Base-by-base conservation (phyloP, 257 asterid genomes). In the Scutellaria galericulata region DNA sequence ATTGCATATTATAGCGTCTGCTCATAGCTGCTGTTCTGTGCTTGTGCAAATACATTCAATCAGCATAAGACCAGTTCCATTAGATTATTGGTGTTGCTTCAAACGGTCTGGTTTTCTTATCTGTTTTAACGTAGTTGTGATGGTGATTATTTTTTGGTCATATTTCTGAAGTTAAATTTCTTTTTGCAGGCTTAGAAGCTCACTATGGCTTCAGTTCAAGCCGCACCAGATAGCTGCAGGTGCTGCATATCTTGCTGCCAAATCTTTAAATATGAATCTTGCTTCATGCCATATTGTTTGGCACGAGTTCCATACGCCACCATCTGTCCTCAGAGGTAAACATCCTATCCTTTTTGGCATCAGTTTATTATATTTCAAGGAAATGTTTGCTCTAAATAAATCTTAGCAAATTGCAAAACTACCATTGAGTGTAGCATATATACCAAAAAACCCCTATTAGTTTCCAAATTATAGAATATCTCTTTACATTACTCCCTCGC, bases 141-240 rank as follows among this genome's bases (percentile, higher is more conserved):
- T 13, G 53, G 13, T 51, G 53, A 60, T 31, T 12, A 42, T 42
- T 13, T 50, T 46, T 1, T 31, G 37, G 40, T 46, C 64, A 22
- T 55, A 15, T 73, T 55, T 48, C 65, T 80, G 62, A 82, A 5
- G 56, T 42, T 55, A 8, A 35, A 10, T 52, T 64, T 39, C 18
- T 7, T 51, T 78, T 83, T 86, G 86, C 86, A 95, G 99, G 86
- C 91, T 95, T 74, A 82, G 96, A 76, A 95, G 97, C 81, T 92
- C 96, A 1, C 74, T 95, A 44, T 95, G 99, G 98, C 98, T 95
- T 68, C 99, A 95, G 85, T 95, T 95, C 93, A 92, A 92, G 80
- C 96, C 99, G 73, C 90, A 95, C 48, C 98, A 95, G 84, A 95
- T 95, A 70, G 99, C 99, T 80, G 99, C 96, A 44, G 99, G 98